Percentiles rank a stretch among this genome's conserved stretches.
phyloP scores from a whole-genome alignment of 2,329 filamentous ascomycete species.

The Fusarium sp. region DNA sequence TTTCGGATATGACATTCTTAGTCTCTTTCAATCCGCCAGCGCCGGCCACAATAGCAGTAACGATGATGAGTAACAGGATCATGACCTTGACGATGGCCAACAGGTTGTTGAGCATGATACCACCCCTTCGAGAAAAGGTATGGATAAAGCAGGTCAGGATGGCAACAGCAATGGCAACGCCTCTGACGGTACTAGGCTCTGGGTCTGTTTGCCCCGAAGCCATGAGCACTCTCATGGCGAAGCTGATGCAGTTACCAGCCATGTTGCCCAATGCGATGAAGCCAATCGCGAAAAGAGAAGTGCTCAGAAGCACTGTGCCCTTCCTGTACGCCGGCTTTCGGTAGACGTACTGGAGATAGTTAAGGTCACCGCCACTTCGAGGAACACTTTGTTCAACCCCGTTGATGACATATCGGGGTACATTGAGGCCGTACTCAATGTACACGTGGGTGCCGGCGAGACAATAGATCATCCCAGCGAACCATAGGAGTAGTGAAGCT shows the following conservation, averaged over 20 bases:
- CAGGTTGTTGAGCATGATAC: conserved; percentile 64
- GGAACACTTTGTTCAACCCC: conserved; percentile 56
- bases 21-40: conserved; percentile 42
- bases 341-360: conserved; percentile 62
- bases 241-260: conserved; percentile 61
- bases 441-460: conserved; percentile 52
- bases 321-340: conserved; percentile 50
- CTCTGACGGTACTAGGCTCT: conserved; percentile 52
- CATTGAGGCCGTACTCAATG: conserved; percentile 60
- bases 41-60: conserved; percentile 48
- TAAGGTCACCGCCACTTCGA: conserved; percentile 60
- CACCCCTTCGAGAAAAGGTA: conserved; percentile 59
- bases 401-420: conserved; percentile 56
- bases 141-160: conserved; percentile 61
- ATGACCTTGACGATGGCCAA: conserved; percentile 62
- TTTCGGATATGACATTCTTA: conserved; percentile 41
- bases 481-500: conserved; percentile 55
- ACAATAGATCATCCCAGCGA: conserved; percentile 54
- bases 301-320: conserved; percentile 53
- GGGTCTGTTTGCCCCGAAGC: conserved; percentile 47
- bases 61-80: conserved; percentile 59
- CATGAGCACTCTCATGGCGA: conserved; percentile 55
- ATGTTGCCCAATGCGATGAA: conserved; percentile 62
- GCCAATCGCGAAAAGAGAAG: conserved; percentile 58
- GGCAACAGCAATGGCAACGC: conserved; percentile 59